These are phyloP conservation scores for Quercus ilex DNA, from an alignment of 306 rosid species.

Conservation along the genomic window DNA sequence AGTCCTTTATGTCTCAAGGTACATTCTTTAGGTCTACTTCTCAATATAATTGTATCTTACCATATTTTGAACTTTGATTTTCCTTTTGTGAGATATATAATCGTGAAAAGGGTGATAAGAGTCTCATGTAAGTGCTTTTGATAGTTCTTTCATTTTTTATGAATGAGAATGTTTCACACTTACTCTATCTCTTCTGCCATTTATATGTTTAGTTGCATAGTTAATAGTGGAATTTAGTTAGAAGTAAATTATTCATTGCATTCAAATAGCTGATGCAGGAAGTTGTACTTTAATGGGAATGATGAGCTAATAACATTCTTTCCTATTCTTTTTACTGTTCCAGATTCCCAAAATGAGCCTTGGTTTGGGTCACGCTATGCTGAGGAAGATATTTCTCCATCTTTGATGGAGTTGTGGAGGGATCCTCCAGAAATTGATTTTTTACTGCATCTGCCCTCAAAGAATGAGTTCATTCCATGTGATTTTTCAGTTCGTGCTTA, in stretches of 20 bases:
- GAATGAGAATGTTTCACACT: background rate
- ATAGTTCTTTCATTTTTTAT: background rate
- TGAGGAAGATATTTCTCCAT: constrained; percentile 69
- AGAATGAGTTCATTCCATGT: constrained; percentile 87
- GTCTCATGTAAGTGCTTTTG: background rate
- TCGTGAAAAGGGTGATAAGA: background rate
- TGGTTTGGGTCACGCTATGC: constrained; percentile 85
- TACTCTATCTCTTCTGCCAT: background rate
- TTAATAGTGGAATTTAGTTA: constrained; percentile 10
- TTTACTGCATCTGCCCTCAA: constrained; percentile 78
- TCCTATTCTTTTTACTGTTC: constrained; percentile 14
- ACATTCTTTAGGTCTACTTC: constrained; percentile 11
- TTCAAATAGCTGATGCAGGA: constrained; percentile 4
- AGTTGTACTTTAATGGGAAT: constrained; percentile 14
- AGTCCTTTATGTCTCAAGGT: constrained; percentile 62
- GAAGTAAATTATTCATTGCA: constrained; percentile 3
- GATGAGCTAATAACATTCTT: constrained; percentile 19
- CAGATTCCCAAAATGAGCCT: constrained; percentile 75
- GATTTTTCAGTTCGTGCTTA: constrained; percentile 74
- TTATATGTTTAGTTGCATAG: constrained; percentile 4
- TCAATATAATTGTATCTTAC: constrained; percentile 2
- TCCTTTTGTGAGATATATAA: background rate
- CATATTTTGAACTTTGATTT: background rate
- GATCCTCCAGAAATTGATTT: constrained; percentile 72
- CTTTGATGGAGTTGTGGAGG: constrained; percentile 75